Base-by-base conservation (phyloP, 345 rosid species). In the Balakata baccata region DNA sequence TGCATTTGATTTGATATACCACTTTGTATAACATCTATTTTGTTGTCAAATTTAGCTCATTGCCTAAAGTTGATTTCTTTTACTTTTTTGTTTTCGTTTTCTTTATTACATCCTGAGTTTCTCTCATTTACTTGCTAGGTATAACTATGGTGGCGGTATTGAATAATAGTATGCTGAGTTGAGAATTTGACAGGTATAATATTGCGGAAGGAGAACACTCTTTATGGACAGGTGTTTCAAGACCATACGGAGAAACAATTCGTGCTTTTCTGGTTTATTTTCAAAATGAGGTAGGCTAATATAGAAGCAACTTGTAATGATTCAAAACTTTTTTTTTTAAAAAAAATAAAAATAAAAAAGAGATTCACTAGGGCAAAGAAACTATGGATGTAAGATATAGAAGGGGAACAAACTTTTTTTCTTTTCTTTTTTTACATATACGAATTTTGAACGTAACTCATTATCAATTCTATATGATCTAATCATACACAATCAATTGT, bases 171-270 rank as follows among this genome's bases (percentile, higher is more conserved):
- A 76, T 64, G 75, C 83, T 84, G 82, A 75, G 39, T 81, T 72
- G 63, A 74, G 77, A 74, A 76, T 84, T 89, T 89, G 82, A 64
- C 93, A 92, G 98, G 98, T 92, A 90, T 41, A 64, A 77, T 59
- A 86, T 94, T 41, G 93, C 87, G 51, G 97, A 89, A 85, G 96
- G 92, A 39, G 78, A 81, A 20, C 94, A 94, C 81, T 65, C 84
- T 73, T 77, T 92, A 22, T 94, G 98, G 97, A 81, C 84, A 53
- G 97, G 88, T 74, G 94, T 94, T 47, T 92, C 98, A 78, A 87
- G 84, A 81, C 92, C 98, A 2, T 94, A 90, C 75, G 86, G 95
- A 45, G 98, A 94, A 90, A 94, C 97, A 13, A 94, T 94, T 81
- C 88, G 84, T 20, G 93, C 98, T 64, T 94, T 94, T 82, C 86